Base-by-base conservation (phyloP, 2,329 filamentous ascomycete species). In the Xylariaceae sp. region DNA sequence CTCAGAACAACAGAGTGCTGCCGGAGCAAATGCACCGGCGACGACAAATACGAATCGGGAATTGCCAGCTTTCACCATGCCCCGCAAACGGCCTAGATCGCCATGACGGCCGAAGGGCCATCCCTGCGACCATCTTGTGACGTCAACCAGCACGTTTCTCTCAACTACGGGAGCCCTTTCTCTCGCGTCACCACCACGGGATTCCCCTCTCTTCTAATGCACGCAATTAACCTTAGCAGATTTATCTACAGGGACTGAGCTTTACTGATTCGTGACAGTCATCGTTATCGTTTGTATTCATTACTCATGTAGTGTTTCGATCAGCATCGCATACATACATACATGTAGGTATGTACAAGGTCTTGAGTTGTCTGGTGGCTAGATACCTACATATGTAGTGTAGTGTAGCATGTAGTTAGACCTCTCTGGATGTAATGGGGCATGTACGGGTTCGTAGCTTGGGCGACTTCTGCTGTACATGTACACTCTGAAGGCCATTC, bases 141-240 rank as follows among this genome's bases (percentile, higher is more conserved):
- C 60, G 60, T 62, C 57, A 60, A 51, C 32, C 12, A 3, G 14
- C 32, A 37, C 32, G 14, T 37, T 16, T 37, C 26, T 16, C 14
- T 7, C 32, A 16, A 16, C 26, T 10, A 10, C 32, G 32, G 12
- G 32, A 37, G 7, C 3, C 5, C 7, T 10, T 16, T 14, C 32
- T 37, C 32, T 7, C 32, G 32, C 32, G 32, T 37, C 32, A 37
- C 32, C 7, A 16, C 32, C 3, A 37, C 32, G 32, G 32, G 26
- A 10, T 12, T 7, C 9, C 32, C 32, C 14, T 16, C 32, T 37
- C 32, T 16, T 16, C 14, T 37, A 7, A 62, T 62, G 59, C 56
- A 57, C 53, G 56, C 51, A 55, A 59, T 61, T 48, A 50, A 32
- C n/a, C n/a, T n/a, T n/a, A n/a, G 47, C 50, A 37, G 48, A 49